Conservation (phyloP, 306 rosid genomes). For the Gastrolobium bilobum region DNA sequence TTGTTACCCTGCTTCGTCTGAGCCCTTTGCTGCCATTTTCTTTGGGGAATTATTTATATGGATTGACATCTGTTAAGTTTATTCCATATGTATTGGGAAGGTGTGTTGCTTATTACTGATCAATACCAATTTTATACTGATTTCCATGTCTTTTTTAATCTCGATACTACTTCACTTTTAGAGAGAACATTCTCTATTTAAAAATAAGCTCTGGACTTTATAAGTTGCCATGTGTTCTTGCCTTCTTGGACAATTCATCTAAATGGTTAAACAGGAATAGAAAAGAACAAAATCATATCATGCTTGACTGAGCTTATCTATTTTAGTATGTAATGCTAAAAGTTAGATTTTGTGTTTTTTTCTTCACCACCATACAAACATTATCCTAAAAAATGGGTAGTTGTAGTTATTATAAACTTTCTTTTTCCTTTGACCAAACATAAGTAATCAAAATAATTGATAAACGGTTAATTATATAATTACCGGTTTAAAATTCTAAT, state of each 20-base stretch:
- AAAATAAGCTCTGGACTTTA: constrained; percentile 10
- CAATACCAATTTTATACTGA: constrained; percentile 1
- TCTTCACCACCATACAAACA: constrained; percentile 8
- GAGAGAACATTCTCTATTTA: constrained; percentile 21
- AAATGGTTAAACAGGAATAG: constrained; percentile 11
- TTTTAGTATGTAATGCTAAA: not conserved
- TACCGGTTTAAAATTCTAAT: not conserved
- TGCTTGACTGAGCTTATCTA: constrained; percentile 5
- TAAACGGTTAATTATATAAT: not conserved
- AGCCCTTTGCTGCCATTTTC: constrained; percentile 99
- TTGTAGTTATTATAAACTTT: not conserved
- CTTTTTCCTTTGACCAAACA: not conserved
- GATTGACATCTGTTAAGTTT: constrained; percentile 95
- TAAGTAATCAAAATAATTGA: not conserved
- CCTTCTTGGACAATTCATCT: constrained; percentile 23
- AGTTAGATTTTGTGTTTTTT: constrained; percentile 20
- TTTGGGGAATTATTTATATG: constrained; percentile 93
- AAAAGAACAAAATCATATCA: not conserved
- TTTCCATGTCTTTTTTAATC: constrained; percentile 1
- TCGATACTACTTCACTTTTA: not conserved
- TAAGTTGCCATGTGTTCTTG: not conserved
- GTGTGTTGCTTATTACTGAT: constrained; percentile 50
- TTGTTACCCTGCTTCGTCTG: constrained; percentile 95
- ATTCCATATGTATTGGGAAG: constrained; percentile 97
- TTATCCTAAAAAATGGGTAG: constrained; percentile 17